Evolutionary conservation across 2,329 filamentous ascomycete species (phyloP).

Genomic region (Clonostachys sp.): DNA sequence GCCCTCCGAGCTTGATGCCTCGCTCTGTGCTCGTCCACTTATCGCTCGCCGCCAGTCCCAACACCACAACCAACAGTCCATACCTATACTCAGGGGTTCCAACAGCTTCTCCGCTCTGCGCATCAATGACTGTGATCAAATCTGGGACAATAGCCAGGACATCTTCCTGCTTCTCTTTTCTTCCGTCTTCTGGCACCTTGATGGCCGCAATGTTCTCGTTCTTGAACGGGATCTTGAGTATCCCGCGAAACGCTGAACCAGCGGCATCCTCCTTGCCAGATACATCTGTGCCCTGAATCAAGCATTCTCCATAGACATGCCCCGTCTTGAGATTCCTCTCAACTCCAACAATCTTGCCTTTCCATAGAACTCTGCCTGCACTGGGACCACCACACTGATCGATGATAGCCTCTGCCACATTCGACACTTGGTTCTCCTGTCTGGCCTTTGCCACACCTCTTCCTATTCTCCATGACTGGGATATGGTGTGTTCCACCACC

Average conservation of each 20-base stretch:
- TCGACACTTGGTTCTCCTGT: slow-evolving; percentile 41
- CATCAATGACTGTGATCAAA: slow-evolving; percentile 49
- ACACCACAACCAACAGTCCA: slow-evolving; percentile 42
- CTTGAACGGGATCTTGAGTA: slow-evolving; percentile 65
- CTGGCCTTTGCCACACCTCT: slow-evolving; percentile 50
- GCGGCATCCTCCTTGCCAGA: slow-evolving; percentile 15
- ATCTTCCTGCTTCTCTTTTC: slow-evolving; percentile 24
- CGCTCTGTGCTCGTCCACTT: slow-evolving; percentile 37
- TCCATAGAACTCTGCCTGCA: slow-evolving; percentile 53
- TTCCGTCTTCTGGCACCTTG: slow-evolving; percentile 18
- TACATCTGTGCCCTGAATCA: slow-evolving; percentile 44
- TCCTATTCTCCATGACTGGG: slow-evolving; percentile 54
- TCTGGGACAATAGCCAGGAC: slow-evolving; percentile 52
- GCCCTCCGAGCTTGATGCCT: slow-evolving; percentile 44
- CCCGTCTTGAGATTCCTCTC: slow-evolving; percentile 51
- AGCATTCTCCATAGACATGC: slow-evolving; percentile 55
- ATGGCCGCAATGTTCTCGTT: slow-evolving; percentile 68
- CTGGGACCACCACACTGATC: slow-evolving; percentile 49
- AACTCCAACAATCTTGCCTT: slow-evolving; percentile 60
- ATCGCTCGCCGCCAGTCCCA: slow-evolving; percentile 39
- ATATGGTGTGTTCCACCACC: slow-evolving; percentile 47
- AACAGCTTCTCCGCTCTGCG: slow-evolving; percentile 50
- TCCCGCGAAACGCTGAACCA: slow-evolving; percentile 28
- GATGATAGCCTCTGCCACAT: slow-evolving; percentile 53
- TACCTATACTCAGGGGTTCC: slow-evolving; percentile 54